Percentiles rank a stretch among this genome's conserved stretches.
Evolutionary conservation across 331 rosid genomes (phyloP).

Genomic region (Ulmus americana): DNA sequence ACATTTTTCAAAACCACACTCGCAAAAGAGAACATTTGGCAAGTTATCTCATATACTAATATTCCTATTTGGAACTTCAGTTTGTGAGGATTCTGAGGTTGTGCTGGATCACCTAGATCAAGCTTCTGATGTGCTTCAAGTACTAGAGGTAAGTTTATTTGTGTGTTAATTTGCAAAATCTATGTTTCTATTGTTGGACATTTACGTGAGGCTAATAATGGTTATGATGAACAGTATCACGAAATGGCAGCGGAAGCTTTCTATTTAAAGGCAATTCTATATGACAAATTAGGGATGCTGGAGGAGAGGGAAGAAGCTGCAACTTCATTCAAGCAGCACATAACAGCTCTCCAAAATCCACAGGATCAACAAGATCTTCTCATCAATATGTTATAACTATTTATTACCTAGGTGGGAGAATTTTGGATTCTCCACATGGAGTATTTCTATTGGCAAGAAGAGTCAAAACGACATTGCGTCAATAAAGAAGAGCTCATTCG

Average conservation of each 20-base stretch:
- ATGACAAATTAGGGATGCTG: slow-evolving; percentile 57
- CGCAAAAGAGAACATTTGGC: neutral
- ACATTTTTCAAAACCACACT: too few species aligned
- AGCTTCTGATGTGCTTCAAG: slow-evolving; percentile 78
- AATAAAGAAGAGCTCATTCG: neutral
- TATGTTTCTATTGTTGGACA: neutral
- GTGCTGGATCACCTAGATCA: slow-evolving; percentile 73
- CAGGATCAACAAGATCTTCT: slow-evolving; percentile 41
- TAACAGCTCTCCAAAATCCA: slow-evolving; percentile 53
- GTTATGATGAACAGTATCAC: slow-evolving; percentile 52
- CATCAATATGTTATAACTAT: slow-evolving; percentile 23
- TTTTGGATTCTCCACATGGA: neutral
- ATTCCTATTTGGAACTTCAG: slow-evolving; percentile 32
- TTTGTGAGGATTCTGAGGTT: slow-evolving; percentile 42
- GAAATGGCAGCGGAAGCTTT: slow-evolving; percentile 94
- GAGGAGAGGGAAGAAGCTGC: slow-evolving; percentile 83
- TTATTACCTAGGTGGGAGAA: neutral
- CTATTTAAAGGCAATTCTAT: slow-evolving; percentile 78
- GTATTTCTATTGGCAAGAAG: too few species aligned
- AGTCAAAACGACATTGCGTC: too few species aligned
- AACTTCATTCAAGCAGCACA: slow-evolving; percentile 62
- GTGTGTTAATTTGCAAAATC: slow-evolving; percentile 2
- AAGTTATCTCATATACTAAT: neutral
- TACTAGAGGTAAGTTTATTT: slow-evolving; percentile 64
- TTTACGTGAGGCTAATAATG: neutral